Evolutionary conservation across 2,329 filamentous ascomycete genomes (phyloP).

Genomic region (Talaromyces sp.): DNA sequence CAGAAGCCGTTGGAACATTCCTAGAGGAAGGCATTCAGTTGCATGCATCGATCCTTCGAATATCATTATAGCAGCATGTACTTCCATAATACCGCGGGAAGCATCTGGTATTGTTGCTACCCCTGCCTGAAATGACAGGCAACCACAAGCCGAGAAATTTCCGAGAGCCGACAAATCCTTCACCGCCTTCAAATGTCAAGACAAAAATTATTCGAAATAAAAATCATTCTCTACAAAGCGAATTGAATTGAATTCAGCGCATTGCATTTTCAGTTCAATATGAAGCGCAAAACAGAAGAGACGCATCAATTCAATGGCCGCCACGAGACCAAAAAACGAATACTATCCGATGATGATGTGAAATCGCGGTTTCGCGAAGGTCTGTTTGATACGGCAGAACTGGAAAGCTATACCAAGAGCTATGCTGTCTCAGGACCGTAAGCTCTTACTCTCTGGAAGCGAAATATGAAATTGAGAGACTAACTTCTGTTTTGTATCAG

Average conservation of each 20-base stretch:
- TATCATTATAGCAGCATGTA: too few species aligned
- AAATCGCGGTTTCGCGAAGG: conserved; percentile 43
- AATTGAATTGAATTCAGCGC: conserved; percentile 11
- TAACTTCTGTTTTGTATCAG: conserved; percentile 31
- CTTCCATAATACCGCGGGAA: too few species aligned
- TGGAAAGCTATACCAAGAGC: conserved; percentile 42
- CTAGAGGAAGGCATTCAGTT: too few species aligned
- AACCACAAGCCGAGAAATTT: neutral
- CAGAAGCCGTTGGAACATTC: too few species aligned
- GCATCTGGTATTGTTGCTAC: too few species aligned
- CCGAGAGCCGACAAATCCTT: neutral
- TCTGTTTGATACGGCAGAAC: conserved; percentile 40
- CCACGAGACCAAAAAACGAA: conserved; percentile 38
- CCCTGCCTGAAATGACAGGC: neutral
- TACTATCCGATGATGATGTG: conserved; percentile 38
- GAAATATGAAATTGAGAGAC: neutral
- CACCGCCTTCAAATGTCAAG: conserved; percentile 5
- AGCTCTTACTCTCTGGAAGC: conserved; percentile 20
- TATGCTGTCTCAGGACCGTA: conserved; percentile 45
- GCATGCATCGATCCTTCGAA: too few species aligned
- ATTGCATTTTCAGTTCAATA: conserved; percentile 20
- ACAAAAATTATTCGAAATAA: neutral
- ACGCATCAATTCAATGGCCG: conserved; percentile 32
- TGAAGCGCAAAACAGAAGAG: conserved; percentile 46
- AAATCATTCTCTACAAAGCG: neutral